These are phyloP conservation scores for Lasiodiplodia citricola DNA, from an alignment of 2,329 filamentous ascomycete species.

Conservation along the genomic window DNA sequence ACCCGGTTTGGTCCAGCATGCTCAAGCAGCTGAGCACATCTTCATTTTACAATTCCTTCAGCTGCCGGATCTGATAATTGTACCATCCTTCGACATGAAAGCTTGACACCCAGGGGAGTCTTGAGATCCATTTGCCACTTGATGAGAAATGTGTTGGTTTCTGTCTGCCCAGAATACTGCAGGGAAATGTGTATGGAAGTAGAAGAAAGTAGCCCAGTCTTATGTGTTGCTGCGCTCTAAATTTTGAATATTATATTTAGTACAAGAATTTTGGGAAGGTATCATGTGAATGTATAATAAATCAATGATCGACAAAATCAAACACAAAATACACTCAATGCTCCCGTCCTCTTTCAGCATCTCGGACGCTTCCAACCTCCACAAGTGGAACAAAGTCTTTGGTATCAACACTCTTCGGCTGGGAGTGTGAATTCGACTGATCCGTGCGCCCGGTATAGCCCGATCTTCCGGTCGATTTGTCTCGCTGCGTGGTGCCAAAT, in stretches of 20 bases:
- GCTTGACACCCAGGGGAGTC: background rate
- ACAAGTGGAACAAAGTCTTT: slow-evolving; percentile 12
- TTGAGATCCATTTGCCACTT: background rate
- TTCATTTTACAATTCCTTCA: background rate
- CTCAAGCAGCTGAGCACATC: background rate
- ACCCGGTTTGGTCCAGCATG: no score
- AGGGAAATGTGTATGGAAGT: background rate
- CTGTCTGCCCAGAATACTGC: background rate
- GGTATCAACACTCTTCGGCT: background rate
- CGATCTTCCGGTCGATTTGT: background rate
- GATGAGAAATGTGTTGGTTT: background rate
- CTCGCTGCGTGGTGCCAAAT: background rate
- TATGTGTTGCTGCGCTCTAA: background rate
- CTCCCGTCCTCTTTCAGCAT: background rate
- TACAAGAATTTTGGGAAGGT: background rate
- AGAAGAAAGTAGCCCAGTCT: background rate
- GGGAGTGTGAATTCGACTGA: background rate
- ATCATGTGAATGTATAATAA: background rate
- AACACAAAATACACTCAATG: background rate
- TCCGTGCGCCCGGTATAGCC: background rate
- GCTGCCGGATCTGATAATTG: background rate
- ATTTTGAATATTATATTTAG: background rate
- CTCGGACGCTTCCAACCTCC: background rate
- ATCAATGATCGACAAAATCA: background rate
- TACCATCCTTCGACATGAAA: background rate